Percentiles rank a stretch among this genome's conserved stretches.
phyloP scores from a whole-genome alignment of 1,284 basidiomycete genomes.

The Pyrrhoderma lamaoense region DNA sequence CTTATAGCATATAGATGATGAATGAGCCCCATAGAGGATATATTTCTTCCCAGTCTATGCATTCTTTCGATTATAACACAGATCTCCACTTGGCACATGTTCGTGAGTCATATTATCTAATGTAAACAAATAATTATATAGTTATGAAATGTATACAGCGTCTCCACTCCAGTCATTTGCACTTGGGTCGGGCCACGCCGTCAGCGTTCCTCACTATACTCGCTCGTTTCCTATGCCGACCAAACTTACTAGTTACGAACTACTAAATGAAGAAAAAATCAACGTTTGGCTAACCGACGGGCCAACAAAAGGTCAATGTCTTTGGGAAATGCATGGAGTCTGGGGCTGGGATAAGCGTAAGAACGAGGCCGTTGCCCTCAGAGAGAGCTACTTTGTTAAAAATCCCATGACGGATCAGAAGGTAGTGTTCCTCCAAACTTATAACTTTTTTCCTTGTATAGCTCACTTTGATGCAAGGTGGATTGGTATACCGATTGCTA shows the following conservation, averaged over 20 bases:
- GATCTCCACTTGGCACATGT: conserved; percentile 84
- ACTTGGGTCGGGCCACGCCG: conserved; percentile 74
- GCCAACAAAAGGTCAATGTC: conserved; percentile 61
- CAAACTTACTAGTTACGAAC: conserved; percentile 44
- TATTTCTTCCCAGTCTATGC: conserved; percentile 74
- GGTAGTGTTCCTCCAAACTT: conserved; percentile 28
- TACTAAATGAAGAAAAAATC: conserved; percentile 51
- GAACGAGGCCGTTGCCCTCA: conserved; percentile 65
- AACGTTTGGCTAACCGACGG: conserved; percentile 68
- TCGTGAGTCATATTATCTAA: conserved; percentile 42
- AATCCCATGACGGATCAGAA: conserved; percentile 55
- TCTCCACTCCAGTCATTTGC: conserved; percentile 81
- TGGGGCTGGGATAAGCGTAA: conserved; percentile 84
- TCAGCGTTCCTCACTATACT: conserved; percentile 64
- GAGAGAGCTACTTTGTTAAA: conserved; percentile 81
- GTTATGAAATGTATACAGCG: conserved; percentile 34
- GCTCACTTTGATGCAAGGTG: conserved; percentile 34
- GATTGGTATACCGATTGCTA: conserved; percentile 86
- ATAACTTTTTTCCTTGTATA: background rate
- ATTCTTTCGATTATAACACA: conserved; percentile 89
- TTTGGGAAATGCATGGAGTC: conserved; percentile 90
- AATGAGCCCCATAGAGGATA: conserved; percentile 97
- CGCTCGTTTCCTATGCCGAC: conserved; percentile 85
- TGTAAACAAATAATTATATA: background rate
- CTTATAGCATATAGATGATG: conserved; percentile 53